phyloP scores from a whole-genome alignment of 2,329 filamentous ascomycete species.

The Aureobasidium vineae region DNA sequence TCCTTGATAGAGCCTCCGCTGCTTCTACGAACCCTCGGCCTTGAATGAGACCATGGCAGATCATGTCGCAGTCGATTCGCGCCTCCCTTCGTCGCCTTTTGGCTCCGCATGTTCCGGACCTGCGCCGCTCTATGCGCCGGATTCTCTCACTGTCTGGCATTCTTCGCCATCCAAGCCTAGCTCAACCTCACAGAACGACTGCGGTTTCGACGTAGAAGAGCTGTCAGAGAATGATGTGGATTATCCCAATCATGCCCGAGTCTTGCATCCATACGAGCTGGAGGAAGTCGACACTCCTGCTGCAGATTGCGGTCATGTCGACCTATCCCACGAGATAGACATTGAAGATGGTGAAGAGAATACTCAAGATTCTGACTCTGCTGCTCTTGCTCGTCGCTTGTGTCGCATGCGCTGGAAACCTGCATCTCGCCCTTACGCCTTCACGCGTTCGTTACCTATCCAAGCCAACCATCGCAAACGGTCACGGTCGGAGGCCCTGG shows the following conservation, averaged over 20 bases:
- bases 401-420: constrained; percentile 17
- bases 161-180: constrained; percentile 9
- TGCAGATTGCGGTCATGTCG: not conserved
- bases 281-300: constrained; percentile 41
- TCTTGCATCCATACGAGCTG: constrained; percentile 46
- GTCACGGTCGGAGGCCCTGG: constrained; percentile 1
- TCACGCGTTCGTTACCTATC: not conserved
- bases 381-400: not conserved
- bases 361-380: constrained; percentile 1
- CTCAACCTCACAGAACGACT: constrained; percentile 21
- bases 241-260: constrained; percentile 45
- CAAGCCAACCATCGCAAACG: constrained; percentile 4
- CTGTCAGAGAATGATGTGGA: constrained; percentile 40
- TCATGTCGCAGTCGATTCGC: not conserved
- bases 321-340: not conserved
- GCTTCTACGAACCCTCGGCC: not conserved
- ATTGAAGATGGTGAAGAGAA: not conserved
- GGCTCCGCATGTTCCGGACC: not conserved
- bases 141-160: constrained; percentile 2
- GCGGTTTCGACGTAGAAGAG: constrained; percentile 46
- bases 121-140: not conserved
- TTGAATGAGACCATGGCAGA: not conserved
- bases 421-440: constrained; percentile 1
- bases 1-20: not conserved
- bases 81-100: not conserved